Evolutionary conservation across 805 yeast species (phyloP).

Genomic region (Kuraishia hungarica): DNA sequence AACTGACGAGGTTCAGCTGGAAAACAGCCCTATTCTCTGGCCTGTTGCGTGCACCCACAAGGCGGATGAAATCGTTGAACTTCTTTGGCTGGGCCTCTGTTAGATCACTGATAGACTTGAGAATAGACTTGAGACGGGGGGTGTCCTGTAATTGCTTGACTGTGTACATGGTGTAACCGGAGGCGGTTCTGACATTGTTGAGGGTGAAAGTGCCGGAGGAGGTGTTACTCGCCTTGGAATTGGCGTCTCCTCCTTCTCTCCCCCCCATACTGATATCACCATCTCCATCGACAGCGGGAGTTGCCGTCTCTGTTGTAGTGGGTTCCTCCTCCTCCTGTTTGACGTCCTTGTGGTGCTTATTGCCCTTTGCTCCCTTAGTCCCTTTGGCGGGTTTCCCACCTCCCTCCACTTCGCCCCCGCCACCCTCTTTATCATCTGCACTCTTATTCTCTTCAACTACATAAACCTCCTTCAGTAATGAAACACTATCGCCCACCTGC

Average conservation of each 20-base stretch:
- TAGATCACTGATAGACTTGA: constrained; percentile 81
- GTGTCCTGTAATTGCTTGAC: constrained; percentile 89
- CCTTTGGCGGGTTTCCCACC: not conserved
- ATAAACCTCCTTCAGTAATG: not conserved
- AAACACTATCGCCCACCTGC: constrained; percentile 54
- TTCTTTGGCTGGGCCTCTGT: constrained; percentile 38
- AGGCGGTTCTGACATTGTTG: constrained; percentile 5
- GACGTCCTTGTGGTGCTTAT: not conserved
- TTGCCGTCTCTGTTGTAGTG: too few relatives aligned
- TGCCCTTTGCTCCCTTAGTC: not conserved
- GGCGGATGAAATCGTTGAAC: constrained; percentile 32
- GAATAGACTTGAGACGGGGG: constrained; percentile 81
- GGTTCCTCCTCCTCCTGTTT: not conserved
- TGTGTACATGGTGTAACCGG: constrained; percentile 28
- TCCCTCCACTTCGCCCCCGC: not conserved
- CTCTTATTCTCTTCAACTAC: not conserved
- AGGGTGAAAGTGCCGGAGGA: not conserved
- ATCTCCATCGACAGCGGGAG: not conserved
- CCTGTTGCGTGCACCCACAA: constrained; percentile 14
- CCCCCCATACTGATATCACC: constrained; percentile 3
- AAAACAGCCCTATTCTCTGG: constrained; percentile 7
- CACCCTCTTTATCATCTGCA: not conserved
- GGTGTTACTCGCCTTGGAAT: not conserved
- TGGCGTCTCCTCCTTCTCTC: not conserved
- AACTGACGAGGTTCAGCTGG: constrained; percentile 55